These are phyloP conservation scores for Helenozyma baotianmanensis DNA, from an alignment of 805 yeast genomes.

Conservation along the genomic window DNA sequence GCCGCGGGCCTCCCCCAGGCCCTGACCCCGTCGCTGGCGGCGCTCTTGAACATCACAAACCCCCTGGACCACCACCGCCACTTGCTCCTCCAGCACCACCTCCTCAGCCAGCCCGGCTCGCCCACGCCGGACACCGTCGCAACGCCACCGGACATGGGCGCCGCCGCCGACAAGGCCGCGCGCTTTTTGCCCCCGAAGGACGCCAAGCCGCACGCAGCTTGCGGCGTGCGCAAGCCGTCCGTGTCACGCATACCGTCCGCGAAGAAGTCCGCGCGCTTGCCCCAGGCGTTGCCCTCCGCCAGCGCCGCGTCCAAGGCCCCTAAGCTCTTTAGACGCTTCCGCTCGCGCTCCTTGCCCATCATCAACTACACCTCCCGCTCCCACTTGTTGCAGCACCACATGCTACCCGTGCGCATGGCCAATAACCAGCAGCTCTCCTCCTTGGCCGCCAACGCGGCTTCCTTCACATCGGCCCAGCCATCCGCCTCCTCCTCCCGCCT, in stretches of 20 bases:
- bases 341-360: conserved; percentile 40
- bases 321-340: conserved; percentile 30
- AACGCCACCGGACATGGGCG: too few species aligned
- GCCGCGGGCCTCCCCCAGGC: conserved; percentile 8
- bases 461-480: conserved; percentile 1
- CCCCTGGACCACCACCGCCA: conserved; percentile 13
- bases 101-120: too few species aligned
- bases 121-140: too few species aligned
- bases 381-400: conserved; percentile 11
- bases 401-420: conserved; percentile 7
- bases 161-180: too few species aligned
- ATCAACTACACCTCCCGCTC: conserved; percentile 27
- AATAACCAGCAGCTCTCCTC: conserved; percentile 15
- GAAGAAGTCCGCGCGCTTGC: conserved; percentile 10
- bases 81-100: conserved; percentile 18
- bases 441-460: conserved; percentile 2
- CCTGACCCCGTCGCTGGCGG: conserved; percentile 8
- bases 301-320: conserved; percentile 24
- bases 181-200: too few species aligned
- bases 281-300: conserved; percentile 5
- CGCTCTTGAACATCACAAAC: conserved; percentile 3
- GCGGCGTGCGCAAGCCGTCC: too few species aligned
- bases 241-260: conserved; percentile 2
- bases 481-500: conserved; percentile 6
- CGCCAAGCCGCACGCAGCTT: too few species aligned